These are phyloP conservation scores for Pyropia haitanensis DNA, from an alignment of 23 red algal species.

Conservation along the genomic window DNA sequence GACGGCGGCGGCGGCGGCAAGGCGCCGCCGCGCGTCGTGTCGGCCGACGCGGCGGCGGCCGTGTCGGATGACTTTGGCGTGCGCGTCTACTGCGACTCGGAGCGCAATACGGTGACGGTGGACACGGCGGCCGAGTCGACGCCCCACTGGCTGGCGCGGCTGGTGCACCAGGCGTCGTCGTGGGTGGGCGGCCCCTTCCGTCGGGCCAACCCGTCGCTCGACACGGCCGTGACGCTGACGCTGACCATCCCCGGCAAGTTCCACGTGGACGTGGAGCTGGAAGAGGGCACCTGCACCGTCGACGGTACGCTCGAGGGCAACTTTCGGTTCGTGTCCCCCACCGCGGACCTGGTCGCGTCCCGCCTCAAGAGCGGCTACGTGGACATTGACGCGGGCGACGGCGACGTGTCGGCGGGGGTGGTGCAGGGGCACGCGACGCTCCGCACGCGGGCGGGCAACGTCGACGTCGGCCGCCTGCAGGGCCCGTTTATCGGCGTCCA, in stretches of 20 bases:
- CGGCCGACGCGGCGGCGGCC: too few species aligned
- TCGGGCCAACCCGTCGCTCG: background rate
- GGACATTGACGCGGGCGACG: slow-evolving; percentile 15
- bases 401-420: slow-evolving; percentile 2
- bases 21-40: too few species aligned
- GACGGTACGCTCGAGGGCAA: slow-evolving; percentile 50
- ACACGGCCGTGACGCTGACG: background rate
- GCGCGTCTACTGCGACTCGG: too few species aligned
- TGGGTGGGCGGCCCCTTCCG: slow-evolving; percentile 10
- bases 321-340: slow-evolving; percentile 11
- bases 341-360: slow-evolving; percentile 3
- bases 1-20: too few species aligned
- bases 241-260: slow-evolving; percentile 35
- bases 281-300: slow-evolving; percentile 14
- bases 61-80: too few species aligned
- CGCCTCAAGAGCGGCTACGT: slow-evolving; percentile 13
- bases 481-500: slow-evolving; percentile 4
- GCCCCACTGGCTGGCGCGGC: background rate
- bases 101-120: too few species aligned
- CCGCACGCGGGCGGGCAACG: slow-evolving; percentile 1
- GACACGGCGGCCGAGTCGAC: too few species aligned
- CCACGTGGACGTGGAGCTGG: slow-evolving; percentile 27
- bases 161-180: slow-evolving; percentile 1
- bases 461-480: slow-evolving; percentile 7
- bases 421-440: slow-evolving; percentile 28